phyloP scores from a whole-genome alignment of 495 filamentous ascomycete genomes.

The Neurospora discreta region DNA sequence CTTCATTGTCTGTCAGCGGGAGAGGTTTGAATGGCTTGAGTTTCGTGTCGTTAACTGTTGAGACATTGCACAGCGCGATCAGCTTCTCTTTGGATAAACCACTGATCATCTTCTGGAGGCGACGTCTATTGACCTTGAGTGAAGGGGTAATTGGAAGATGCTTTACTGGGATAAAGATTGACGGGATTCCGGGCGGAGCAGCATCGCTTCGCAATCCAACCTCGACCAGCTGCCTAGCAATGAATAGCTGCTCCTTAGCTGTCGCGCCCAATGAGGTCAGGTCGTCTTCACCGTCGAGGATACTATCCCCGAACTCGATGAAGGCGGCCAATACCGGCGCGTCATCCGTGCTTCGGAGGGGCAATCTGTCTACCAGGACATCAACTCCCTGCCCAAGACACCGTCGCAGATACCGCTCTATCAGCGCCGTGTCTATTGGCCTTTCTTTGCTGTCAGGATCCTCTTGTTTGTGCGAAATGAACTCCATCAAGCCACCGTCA shows the following conservation, averaged over 20 bases:
- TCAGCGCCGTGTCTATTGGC: constrained; percentile 23
- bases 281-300: constrained; percentile 22
- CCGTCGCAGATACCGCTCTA: constrained; percentile 32
- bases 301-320: constrained; percentile 32
- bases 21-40: constrained; percentile 27
- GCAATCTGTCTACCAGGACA: constrained; percentile 33
- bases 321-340: constrained; percentile 30
- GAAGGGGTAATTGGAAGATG: constrained; percentile 32
- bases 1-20: constrained; percentile 31
- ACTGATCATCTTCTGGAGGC: constrained; percentile 29
- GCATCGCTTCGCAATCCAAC: constrained; percentile 23
- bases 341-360: constrained; percentile 25
- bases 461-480: constrained; percentile 25
- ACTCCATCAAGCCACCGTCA: constrained; percentile 33
- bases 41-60: constrained; percentile 23
- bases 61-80: constrained; percentile 19
- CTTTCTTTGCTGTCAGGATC: constrained; percentile 20
- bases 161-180: constrained; percentile 32
- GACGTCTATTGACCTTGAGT: constrained; percentile 29
- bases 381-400: constrained; percentile 35
- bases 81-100: constrained; percentile 30
- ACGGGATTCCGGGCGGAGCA: constrained; percentile 25
- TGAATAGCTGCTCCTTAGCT: constrained; percentile 26
- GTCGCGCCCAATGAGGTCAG: constrained; percentile 18
- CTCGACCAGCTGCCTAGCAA: constrained; percentile 28